Evolutionary conservation across 768 basidiomycete genomes (phyloP), one percentile per base, ranked within the genome.

Genomic region (Termitomyces sp.): DNA sequence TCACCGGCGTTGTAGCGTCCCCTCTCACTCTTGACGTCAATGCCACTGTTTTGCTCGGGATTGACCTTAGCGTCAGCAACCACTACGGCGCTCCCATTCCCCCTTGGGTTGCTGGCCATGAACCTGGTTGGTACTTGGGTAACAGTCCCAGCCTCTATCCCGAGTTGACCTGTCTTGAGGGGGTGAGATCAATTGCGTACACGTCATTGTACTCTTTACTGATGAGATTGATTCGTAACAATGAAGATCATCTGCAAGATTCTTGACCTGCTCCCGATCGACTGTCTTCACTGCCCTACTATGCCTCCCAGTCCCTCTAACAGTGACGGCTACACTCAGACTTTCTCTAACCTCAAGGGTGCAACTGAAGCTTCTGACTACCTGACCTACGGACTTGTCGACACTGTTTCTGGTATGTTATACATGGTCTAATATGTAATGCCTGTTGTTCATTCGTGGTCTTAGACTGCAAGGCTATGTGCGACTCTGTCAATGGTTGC

Each of bases 121-220:
- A 71, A 24, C 77, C 78, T 47, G 78, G 78, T 42, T 79, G 78
- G 78, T 79, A 78, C 66, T 76, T 70, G 32, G 78, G 78, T 2
- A 55, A 63, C 37, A 62, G 69, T 47, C 69, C 72, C 1, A 37
- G 63, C 16, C 62, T 65, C 18, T 71, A 67, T 58, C 68, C 68
- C 5, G 59, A 66, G 4, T 54, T 74, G 43, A 61, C 70, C 37
- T 73, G 72, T 64, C 69, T 77, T 40, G 47, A 59, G 40, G 73
- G 73, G 33, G 74, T 75, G 55, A 50, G 71, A 63, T 51, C 2
- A 37, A 33, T 39, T 40, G 13, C 20, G 32, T 27, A 26, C 2
- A 39, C 46, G 6, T 9, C 3, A 12, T 34, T 52, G 22, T 12
- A 30, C 18, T 5, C 22, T n/a, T 43, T 26, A 44, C 18, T 48